Percentiles rank a stretch among this genome's conserved stretches.
Conservation (phyloP, 352 stramenopile genomes). For the Pythium dissimile region DNA sequence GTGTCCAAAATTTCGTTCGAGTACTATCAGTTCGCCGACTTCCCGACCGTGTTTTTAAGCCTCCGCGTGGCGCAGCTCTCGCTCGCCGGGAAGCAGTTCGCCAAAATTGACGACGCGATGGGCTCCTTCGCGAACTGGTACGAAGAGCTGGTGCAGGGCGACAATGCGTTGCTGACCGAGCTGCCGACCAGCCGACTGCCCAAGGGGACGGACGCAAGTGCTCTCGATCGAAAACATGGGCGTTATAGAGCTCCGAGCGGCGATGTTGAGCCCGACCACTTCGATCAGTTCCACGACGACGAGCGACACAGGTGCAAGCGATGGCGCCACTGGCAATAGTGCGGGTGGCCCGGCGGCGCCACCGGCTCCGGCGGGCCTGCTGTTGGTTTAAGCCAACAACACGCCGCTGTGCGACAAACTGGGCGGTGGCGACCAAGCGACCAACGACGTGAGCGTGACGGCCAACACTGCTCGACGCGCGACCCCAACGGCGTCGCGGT, state of each 20-base stretch:
- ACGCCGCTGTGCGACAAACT: conserved; percentile 27
- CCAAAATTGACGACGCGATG: neutral
- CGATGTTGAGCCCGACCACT: neutral
- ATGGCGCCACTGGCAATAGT: neutral
- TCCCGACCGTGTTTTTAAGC: conserved; percentile 8
- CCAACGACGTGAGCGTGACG: neutral
- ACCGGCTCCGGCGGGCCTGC: neutral
- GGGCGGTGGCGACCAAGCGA: conserved; percentile 3
- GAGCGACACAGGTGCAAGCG: neutral
- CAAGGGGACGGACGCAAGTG: neutral
- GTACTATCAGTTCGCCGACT: conserved; percentile 18
- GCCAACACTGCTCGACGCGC: conserved; percentile 24
- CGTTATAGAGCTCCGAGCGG: conserved; percentile 1
- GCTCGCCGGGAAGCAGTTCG: conserved; percentile 12
- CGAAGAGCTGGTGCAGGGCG: conserved; percentile 6
- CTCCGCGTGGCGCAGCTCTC: conserved; percentile 13
- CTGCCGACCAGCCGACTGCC: conserved; percentile 11
- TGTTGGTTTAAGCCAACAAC: conserved; percentile 32
- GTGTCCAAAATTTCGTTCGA: conserved; percentile 25
- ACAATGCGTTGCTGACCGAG: conserved; percentile 13
- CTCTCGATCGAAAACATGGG: conserved; percentile 32
- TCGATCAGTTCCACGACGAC: neutral
- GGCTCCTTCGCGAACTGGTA: neutral
- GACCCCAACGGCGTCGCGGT: conserved; percentile 27
- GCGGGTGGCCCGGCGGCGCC: neutral